Percentiles rank a stretch among this genome's conserved stretches.
phyloP scores from a whole-genome alignment of 2,329 filamentous ascomycete genomes.

The Aschersonia sp. region DNA sequence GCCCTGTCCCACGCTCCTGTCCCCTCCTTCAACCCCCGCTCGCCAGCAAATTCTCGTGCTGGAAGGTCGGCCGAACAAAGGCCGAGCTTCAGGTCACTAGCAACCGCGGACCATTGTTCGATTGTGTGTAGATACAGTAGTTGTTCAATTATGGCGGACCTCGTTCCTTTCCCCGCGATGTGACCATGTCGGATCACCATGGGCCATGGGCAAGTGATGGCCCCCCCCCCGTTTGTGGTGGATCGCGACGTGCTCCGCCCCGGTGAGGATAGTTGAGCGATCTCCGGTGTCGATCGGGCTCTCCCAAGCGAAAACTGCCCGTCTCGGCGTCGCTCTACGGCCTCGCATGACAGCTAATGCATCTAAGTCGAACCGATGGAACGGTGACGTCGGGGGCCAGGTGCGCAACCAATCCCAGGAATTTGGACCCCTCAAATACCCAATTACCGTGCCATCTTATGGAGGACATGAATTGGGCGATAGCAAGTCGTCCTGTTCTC shows the following conservation, averaged over 20 bases:
- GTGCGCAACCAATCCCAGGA: not conserved
- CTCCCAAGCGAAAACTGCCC: not conserved
- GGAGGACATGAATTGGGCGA: not conserved
- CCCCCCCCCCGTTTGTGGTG: too few relatives aligned
- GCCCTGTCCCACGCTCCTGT: too few relatives aligned
- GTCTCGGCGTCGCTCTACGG: not conserved
- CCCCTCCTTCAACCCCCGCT: too few relatives aligned
- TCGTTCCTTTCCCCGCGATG: not conserved
- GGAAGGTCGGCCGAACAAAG: too few relatives aligned
- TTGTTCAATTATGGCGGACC: too few relatives aligned
- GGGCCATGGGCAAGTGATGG: not conserved
- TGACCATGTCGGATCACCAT: not conserved
- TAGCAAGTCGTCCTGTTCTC: too few relatives aligned
- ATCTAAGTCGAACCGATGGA: not conserved
- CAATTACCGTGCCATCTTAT: not conserved
- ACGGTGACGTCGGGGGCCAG: not conserved
- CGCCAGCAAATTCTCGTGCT: too few relatives aligned
- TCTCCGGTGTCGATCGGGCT: constrained; percentile 2
- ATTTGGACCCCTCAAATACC: not conserved
- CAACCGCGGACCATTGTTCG: too few relatives aligned
- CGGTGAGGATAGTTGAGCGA: not conserved
- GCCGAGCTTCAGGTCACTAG: too few relatives aligned
- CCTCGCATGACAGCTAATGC: constrained; percentile 1
- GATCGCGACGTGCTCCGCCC: too few relatives aligned
- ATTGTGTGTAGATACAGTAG: too few relatives aligned